Evolutionary conservation across 1,284 basidiomycete genomes (phyloP).

Genomic region (Fomitopsis pinicola): DNA sequence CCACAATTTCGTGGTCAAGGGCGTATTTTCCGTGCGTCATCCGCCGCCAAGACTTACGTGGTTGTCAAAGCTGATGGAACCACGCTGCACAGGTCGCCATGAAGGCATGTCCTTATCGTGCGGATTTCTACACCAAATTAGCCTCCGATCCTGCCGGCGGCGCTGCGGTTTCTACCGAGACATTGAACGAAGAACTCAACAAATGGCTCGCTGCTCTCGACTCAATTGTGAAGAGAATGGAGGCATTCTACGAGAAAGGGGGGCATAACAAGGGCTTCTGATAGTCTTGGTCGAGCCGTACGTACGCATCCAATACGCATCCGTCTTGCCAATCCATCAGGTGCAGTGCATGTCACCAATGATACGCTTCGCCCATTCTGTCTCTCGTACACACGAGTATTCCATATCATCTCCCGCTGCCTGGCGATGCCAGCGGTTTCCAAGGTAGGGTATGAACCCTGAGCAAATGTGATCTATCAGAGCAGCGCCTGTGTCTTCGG

Average conservation of each 20-base stretch:
- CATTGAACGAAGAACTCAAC: conserved; percentile 68
- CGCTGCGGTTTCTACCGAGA: conserved; percentile 51
- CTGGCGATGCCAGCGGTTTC: not conserved
- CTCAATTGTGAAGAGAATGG: conserved; percentile 65
- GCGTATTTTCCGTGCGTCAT: conserved; percentile 75
- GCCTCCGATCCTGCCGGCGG: conserved; percentile 65
- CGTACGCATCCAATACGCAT: not conserved
- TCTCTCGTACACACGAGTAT: not conserved
- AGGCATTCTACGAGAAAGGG: conserved; percentile 66
- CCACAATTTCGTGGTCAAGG: conserved; percentile 87
- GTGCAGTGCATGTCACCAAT: not conserved
- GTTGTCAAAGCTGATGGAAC: not conserved
- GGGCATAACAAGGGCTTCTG: conserved; percentile 51
- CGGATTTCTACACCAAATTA: conserved; percentile 87
- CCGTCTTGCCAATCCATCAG: not conserved
- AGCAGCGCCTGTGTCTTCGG: not conserved
- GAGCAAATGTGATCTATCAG: not conserved
- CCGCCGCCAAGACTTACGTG: not conserved
- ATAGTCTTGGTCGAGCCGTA: conserved; percentile 7
- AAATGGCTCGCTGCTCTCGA: conserved; percentile 68
- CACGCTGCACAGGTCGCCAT: conserved; percentile 71
- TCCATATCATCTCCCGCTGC: not conserved
- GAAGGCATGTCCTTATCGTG: conserved; percentile 94
- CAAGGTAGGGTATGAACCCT: not conserved
- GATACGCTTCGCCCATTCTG: not conserved